Evolutionary conservation across 768 basidiomycete genomes (phyloP).

Genomic region (Phylloporus sp.): DNA sequence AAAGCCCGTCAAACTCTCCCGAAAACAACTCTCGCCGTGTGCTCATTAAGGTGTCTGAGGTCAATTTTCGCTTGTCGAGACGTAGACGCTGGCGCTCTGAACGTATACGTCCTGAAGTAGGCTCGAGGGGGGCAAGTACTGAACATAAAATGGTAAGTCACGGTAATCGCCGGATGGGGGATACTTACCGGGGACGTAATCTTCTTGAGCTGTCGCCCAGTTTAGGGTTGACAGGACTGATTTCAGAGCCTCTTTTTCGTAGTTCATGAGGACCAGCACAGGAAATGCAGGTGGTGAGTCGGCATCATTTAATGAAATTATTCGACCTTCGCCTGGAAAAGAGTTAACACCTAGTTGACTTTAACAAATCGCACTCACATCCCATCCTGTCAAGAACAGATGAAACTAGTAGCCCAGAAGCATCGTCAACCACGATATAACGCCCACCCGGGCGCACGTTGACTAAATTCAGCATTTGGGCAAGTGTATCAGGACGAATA

Average conservation of each 20-base stretch:
- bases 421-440: constrained; percentile 88
- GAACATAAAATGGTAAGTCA: constrained; percentile 4
- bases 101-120: constrained; percentile 53
- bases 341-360: background rate
- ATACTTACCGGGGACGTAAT: constrained; percentile 61
- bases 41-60: constrained; percentile 55
- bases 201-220: constrained; percentile 85
- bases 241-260: constrained; percentile 50
- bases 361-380: constrained; percentile 40
- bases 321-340: constrained; percentile 64
- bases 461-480: constrained; percentile 81
- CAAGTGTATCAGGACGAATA: constrained; percentile 81
- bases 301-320: constrained; percentile 82
- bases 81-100: constrained; percentile 72
- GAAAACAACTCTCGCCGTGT: constrained; percentile 77
- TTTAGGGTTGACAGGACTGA: constrained; percentile 68
- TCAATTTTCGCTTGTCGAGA: constrained; percentile 71
- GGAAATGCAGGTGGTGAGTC: constrained; percentile 94
- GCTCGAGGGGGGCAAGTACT: constrained; percentile 61
- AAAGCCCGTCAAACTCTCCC: constrained; percentile 88
- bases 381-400: constrained; percentile 85
- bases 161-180: background rate
- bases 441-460: constrained; percentile 85
- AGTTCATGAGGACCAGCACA: constrained; percentile 83
- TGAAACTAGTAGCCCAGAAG: constrained; percentile 82